Conservation (phyloP, 2,329 filamentous ascomycete species). For the Apiospora koreana region DNA sequence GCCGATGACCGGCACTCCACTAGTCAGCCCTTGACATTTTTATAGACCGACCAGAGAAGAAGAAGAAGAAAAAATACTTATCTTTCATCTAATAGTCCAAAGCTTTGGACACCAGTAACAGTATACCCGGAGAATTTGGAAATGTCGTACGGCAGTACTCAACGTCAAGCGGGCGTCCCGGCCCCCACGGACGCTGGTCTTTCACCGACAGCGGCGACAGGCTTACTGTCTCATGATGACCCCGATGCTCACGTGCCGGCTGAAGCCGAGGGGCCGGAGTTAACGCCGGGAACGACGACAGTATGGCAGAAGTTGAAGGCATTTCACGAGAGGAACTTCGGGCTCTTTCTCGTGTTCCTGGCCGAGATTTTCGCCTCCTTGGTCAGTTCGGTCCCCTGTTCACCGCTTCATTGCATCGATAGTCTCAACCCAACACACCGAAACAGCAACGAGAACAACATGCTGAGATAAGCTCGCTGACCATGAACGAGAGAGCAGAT, state of each 20-base stretch:
- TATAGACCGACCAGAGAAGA: neutral
- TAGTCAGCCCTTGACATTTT: neutral
- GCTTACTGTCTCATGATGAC: neutral
- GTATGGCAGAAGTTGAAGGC: constrained; percentile 18
- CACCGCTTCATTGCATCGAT: neutral
- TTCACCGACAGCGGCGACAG: neutral
- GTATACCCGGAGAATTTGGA: neutral
- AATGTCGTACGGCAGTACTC: neutral
- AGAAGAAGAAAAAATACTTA: neutral
- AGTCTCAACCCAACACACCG: no score
- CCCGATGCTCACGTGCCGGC: neutral
- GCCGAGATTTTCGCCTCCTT: constrained; percentile 43
- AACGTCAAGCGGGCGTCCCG: neutral
- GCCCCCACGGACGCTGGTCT: neutral
- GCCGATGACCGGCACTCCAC: neutral
- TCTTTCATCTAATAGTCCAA: neutral
- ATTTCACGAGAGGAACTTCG: constrained; percentile 51
- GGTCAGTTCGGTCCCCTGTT: constrained; percentile 26
- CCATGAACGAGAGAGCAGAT: constrained; percentile 32
- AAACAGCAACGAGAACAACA: neutral
- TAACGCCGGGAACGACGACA: neutral
- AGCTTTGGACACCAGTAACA: neutral
- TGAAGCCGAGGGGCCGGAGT: neutral
- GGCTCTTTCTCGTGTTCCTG: constrained; percentile 40
- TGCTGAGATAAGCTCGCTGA: neutral